Evolutionary conservation across 164 flowering plant genomes (phyloP), one percentile per base, ranked within the genome.

Genomic region (Tetracentron sinense): DNA sequence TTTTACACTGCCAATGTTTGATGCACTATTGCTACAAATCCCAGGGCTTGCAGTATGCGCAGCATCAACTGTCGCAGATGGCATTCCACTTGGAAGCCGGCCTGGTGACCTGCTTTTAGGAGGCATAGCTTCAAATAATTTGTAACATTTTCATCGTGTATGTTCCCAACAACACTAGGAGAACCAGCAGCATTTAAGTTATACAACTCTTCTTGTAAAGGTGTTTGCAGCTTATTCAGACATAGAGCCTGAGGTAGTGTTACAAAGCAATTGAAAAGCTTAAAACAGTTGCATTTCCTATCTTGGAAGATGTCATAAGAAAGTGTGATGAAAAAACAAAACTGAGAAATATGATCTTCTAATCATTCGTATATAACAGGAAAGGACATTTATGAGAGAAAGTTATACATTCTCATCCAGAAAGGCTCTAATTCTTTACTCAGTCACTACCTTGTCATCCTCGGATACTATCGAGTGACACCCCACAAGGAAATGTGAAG

Each of bases 391-490:
- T 10, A 4, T 15, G 4, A 61, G 1, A 19, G 35, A 47, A 8
- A 16, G 49, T 17, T 10, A 26, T 44, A 87, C 93, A 87, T 87
- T 87, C 68, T 83, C 93, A 74, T 80, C 88, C 58, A 87, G 68
- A 63, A 85, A 87, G 4, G 78, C 88, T 72, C 75, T 81, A 52
- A 87, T 87, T 74, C 85, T 87, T 7, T 78, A 70, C 69, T 87
- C 93, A 0, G 85, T 87, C 35, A 85, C 77, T 70, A 83, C 90
- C 56, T 87, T 88, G 35, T 87, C 90, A 52, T 87, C 93, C 62
- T 87, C 90, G 49, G 71, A 67, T 4, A 67, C 68, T 48, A n/a
- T n/a, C n/a, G n/a, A n/a, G n/a, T n/a, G 65, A 38, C 20, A 63
- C 70, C 30, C 74, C 81, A 65, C 81, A 74, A 19, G 86, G 82